Evolutionary conservation across 768 basidiomycete species (phyloP).

Genomic region (Pleurotus eryngii): DNA sequence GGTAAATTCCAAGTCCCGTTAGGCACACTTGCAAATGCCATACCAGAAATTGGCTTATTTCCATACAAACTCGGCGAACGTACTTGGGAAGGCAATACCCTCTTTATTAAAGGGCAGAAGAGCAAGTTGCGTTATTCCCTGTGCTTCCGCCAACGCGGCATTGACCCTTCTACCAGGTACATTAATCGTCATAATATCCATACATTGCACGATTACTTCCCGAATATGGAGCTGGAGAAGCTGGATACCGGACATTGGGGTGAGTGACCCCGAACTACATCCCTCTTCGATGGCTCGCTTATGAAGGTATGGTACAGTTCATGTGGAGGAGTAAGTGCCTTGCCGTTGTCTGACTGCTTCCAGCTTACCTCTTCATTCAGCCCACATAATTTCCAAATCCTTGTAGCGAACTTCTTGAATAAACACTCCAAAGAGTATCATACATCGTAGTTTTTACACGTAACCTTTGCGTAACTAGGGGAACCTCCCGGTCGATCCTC

Average conservation of each 20-base stretch:
- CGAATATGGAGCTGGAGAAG: conserved; percentile 54
- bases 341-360: background rate
- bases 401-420: conserved; percentile 3
- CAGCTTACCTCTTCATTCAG: background rate
- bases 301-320: conserved; percentile 45
- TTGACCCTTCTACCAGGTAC: conserved; percentile 42
- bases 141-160: background rate
- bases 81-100: conserved; percentile 53
- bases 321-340: conserved; percentile 62
- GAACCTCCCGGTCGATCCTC: too few species aligned
- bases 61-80: conserved; percentile 61
- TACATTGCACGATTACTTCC: conserved; percentile 67
- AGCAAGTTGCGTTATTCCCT: conserved; percentile 51
- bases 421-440: background rate
- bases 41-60: conserved; percentile 75
- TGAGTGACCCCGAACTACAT: conserved; percentile 28
- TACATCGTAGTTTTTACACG: background rate
- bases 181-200: conserved; percentile 72
- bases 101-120: conserved; percentile 78
- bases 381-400: conserved; percentile 2
- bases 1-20: conserved; percentile 77
- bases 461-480: too few species aligned
- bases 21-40: conserved; percentile 53
- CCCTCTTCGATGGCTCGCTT: background rate
- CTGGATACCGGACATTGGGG: conserved; percentile 89